Base-by-base conservation (phyloP, 2,329 filamentous ascomycete genomes). In the Fonsecaea pedrosoi region DNA sequence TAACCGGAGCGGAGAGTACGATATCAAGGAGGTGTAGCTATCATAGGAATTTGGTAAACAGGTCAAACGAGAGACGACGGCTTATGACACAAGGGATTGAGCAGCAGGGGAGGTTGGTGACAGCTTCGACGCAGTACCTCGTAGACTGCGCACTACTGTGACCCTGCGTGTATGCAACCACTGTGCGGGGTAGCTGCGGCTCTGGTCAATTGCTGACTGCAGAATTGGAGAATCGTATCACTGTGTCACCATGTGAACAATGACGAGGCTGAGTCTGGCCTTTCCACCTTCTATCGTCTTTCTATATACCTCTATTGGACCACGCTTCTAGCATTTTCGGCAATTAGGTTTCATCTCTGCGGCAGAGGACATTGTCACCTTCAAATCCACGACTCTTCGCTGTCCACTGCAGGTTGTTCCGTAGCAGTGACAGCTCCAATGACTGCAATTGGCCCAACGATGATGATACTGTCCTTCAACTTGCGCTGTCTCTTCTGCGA, bases 391-490 rank as follows among this genome's bases (percentile, higher is more conserved):
- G 56, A 53, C 25, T 30, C 37, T 32, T 62, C 65, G 7, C 38
- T 21, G 13, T 67, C 59, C 30, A n/a, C 40, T 34, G 32, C 21
- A 21, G 40, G 38, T 12, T 42, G 62, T 30, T 63, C 37, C 54
- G 48, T 38, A 12, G 73, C 74, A 69, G 77, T 72, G 34, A 67
- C 50, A 25, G 30, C 21, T 21, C 42, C 42, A 3, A 18, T 38
- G n/a, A 50, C 58, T 37, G 55, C 21, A 10, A 15, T 74, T 12
- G 78, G 78, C 4, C 79, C 78, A 37, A 81, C 73, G 30, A 81
- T 34, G 54, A 75, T 77, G 55, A 81, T 82, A 57, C 78, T 77
- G 21, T 78, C 74, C 71, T 81, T 81, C 61, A 82, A 62, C 57
- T 75, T 73, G 60, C 75, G 75, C 38, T 77, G 74, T 30, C 78